Conservation (phyloP, 2,329 filamentous ascomycete genomes). For the Aspergillus sp. region DNA sequence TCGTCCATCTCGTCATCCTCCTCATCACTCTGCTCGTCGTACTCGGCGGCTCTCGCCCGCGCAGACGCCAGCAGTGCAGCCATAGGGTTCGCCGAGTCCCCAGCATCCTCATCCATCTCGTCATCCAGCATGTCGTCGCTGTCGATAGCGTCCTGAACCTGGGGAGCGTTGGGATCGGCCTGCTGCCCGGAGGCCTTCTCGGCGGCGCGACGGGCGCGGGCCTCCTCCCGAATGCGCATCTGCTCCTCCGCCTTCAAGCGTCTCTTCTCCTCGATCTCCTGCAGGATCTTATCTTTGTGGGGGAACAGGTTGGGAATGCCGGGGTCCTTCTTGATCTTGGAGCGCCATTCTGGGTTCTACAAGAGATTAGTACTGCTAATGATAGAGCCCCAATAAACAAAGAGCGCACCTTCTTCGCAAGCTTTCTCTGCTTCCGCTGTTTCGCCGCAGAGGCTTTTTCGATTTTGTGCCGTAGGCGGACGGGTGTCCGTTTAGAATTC, state of each 20-base stretch:
- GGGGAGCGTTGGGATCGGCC: constrained; percentile 24
- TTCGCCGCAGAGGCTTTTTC: constrained; percentile 88
- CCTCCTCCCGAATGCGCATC: constrained; percentile 67
- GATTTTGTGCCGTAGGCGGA: constrained; percentile 92
- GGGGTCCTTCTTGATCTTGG: constrained; percentile 93
- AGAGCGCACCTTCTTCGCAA: constrained; percentile 69
- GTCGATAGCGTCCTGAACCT: constrained; percentile 46
- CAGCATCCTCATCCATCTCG: constrained; percentile 41
- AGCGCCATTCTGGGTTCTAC: constrained; percentile 90
- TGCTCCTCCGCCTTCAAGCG: constrained; percentile 77
- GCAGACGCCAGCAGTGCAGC: constrained; percentile 46
- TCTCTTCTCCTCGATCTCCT: constrained; percentile 89
- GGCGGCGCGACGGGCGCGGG: constrained; percentile 44
- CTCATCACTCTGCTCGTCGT: constrained; percentile 43
- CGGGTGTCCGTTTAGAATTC: constrained; percentile 86
- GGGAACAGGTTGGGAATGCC: constrained; percentile 97
- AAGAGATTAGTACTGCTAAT: constrained; percentile 9
- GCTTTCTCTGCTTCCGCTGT: constrained; percentile 84
- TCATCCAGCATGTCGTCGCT: constrained; percentile 44
- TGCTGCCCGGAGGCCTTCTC: constrained; percentile 31
- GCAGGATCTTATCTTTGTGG: constrained; percentile 91
- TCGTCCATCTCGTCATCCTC: constrained; percentile 51
- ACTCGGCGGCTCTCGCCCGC: constrained; percentile 43
- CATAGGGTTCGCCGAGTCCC: constrained; percentile 50
- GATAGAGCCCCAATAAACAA: background rate